Percentiles rank a stretch among this genome's conserved stretches.
phyloP scores from a whole-genome alignment of 192 early-diverging fungal species.

The Paraglomus occultum region DNA sequence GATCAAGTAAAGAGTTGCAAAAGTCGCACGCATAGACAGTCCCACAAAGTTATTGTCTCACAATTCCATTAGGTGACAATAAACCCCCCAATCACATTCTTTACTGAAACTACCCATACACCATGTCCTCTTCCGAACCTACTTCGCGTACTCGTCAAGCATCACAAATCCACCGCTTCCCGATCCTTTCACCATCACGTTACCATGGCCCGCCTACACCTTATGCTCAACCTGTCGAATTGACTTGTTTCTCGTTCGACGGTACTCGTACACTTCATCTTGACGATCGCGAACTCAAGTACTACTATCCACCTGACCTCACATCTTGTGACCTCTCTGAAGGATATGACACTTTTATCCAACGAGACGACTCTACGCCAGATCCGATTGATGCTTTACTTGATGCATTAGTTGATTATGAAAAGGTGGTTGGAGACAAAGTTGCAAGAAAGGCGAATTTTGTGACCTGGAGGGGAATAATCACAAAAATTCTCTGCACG shows the following conservation, averaged over 20 bases:
- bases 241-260: slow-evolving; percentile 66
- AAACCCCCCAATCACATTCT: no score
- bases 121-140: no score
- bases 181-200: slow-evolving; percentile 32
- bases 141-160: no score
- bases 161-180: slow-evolving; percentile 31
- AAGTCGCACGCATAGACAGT: no score
- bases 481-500: slow-evolving; percentile 82
- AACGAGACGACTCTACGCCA: slow-evolving; percentile 51
- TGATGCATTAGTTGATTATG: slow-evolving; percentile 48
- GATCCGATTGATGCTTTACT: slow-evolving; percentile 87
- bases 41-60: no score
- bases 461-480: slow-evolving; percentile 83
- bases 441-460: slow-evolving; percentile 31
- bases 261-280: slow-evolving; percentile 53
- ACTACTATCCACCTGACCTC: slow-evolving; percentile 52
- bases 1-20: no score
- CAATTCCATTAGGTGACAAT: no score
- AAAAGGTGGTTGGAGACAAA: not conserved
- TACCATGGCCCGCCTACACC: slow-evolving; percentile 44
- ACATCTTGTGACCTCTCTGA: slow-evolving; percentile 49
- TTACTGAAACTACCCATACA: no score
- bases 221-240: slow-evolving; percentile 62
- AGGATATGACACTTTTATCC: slow-evolving; percentile 69
- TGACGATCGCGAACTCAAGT: slow-evolving; percentile 61